Conservation (phyloP, 768 basidiomycete genomes). For the Lentinula guzmanii region DNA sequence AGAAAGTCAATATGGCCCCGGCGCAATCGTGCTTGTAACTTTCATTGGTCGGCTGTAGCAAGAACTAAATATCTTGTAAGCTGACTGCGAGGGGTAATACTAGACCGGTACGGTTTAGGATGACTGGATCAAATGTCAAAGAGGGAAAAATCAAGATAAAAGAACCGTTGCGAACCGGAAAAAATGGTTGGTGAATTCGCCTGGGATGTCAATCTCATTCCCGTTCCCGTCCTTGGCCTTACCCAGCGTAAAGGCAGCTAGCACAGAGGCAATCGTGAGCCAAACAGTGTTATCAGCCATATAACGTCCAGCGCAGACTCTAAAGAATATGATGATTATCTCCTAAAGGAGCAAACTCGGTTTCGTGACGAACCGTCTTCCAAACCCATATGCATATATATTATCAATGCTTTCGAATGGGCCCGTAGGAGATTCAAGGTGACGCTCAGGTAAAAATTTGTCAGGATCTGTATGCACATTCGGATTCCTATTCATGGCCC, state of each 20-base stretch:
- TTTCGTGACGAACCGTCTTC: slow-evolving; percentile 6
- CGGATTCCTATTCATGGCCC: slow-evolving; percentile 7
- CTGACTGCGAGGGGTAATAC: background rate
- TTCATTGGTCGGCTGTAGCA: background rate
- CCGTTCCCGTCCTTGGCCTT: slow-evolving; percentile 2
- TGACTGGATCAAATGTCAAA: background rate
- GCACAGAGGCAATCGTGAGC: background rate
- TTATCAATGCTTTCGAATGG: background rate
- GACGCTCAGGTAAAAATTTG: background rate
- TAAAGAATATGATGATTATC: background rate
- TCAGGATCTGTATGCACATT: slow-evolving; percentile 6
- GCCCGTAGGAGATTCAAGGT: background rate
- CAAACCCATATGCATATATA: slow-evolving; percentile 10
- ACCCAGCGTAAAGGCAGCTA: background rate
- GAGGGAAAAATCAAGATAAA: background rate
- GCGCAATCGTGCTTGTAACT: no score
- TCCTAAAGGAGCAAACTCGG: background rate
- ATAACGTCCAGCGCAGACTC: slow-evolving; percentile 1
- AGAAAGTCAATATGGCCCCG: no score
- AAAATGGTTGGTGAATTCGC: background rate
- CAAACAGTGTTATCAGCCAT: slow-evolving; percentile 2
- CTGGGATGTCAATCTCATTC: background rate
- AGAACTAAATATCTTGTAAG: background rate
- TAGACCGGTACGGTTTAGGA: background rate
- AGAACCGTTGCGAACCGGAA: background rate